Base-by-base conservation (phyloP, 2,329 filamentous ascomycete species). In the Botrytis porri region DNA sequence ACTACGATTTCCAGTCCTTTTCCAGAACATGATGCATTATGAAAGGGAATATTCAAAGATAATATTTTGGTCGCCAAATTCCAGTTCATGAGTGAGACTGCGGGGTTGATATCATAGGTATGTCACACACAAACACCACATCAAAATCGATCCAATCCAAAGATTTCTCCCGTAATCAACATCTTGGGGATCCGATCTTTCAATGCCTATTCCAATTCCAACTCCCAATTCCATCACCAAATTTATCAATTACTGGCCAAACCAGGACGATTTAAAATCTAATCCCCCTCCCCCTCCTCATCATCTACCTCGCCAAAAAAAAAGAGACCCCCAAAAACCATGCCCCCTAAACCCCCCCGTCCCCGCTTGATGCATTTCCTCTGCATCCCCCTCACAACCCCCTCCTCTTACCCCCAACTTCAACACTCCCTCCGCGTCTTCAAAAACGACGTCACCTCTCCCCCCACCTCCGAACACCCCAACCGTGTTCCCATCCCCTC, bases 331-430 rank as follows among this genome's bases (percentile, higher is more conserved):
- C 37, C 1, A 32, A 69, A 16, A 57, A 71, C 9, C 25, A 76
- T 76, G 75, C 73, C 74, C 25, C 75, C 75, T 7, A 74, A 72
- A 41, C 76, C 81, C 4, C 72, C 74, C 5, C 78, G 79, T 74
- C 82, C 79, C 74, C 82, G 83, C 18, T 85, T 90, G 37, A 95
- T 92, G 6, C 93, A 95, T 82, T 95, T 95, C 80, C 84, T 95
- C 64, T 93, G 90, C 81, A 84, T 95, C 69, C 92, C 94, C 1
- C 87, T 98, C 10, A 85, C 91, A 66, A 93, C 88, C 3, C 72
- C 84, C 0, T 69, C 82, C 12, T 92, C 90, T 2, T 85, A 88
- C 22, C 85, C 88, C 0, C 90, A 94, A 79, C 86, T 97, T 1
- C 84, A 88, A n/a, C 81, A 85, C 8, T 79, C 84, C 10, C 95